These are phyloP conservation scores for Lomentospora prolificans DNA, from an alignment of 2,329 filamentous ascomycete genomes.

Conservation along the genomic window DNA sequence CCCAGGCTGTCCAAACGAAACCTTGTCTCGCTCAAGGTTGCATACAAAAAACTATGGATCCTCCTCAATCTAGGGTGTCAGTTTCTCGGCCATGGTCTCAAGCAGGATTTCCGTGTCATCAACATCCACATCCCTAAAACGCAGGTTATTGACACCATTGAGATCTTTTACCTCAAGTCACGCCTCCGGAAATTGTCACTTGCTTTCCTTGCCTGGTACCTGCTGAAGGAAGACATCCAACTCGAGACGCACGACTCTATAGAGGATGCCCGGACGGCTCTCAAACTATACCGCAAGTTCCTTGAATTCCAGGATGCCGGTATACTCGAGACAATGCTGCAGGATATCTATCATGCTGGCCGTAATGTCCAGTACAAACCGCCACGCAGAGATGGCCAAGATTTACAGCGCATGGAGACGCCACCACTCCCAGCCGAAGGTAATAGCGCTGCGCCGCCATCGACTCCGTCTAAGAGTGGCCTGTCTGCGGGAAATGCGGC, in stretches of 20 bases:
- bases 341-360: constrained; percentile 65
- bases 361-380: constrained; percentile 41
- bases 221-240: constrained; percentile 92
- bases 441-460: background rate
- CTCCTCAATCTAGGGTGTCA: constrained; percentile 87
- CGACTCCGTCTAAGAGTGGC: background rate
- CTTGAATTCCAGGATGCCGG: constrained; percentile 82
- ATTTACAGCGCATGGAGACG: constrained; percentile 40
- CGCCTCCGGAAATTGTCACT: constrained; percentile 81
- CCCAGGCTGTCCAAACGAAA: constrained; percentile 68
- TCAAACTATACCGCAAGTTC: constrained; percentile 83
- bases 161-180: constrained; percentile 75
- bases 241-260: constrained; percentile 88
- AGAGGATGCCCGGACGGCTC: constrained; percentile 84
- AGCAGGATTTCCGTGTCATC: constrained; percentile 94
- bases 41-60: constrained; percentile 97
- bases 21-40: constrained; percentile 76
- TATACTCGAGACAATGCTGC: constrained; percentile 70
- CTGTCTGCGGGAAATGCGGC: background rate
- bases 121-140: constrained; percentile 89
- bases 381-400: constrained; percentile 34
- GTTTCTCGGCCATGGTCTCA: constrained; percentile 88
- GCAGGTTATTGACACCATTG: constrained; percentile 90
- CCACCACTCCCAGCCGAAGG: constrained; percentile 33
- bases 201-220: constrained; percentile 81